These are phyloP conservation scores for Mucor irregularis DNA, from an alignment of 371 early-diverging fungal species.

Conservation along the genomic window DNA sequence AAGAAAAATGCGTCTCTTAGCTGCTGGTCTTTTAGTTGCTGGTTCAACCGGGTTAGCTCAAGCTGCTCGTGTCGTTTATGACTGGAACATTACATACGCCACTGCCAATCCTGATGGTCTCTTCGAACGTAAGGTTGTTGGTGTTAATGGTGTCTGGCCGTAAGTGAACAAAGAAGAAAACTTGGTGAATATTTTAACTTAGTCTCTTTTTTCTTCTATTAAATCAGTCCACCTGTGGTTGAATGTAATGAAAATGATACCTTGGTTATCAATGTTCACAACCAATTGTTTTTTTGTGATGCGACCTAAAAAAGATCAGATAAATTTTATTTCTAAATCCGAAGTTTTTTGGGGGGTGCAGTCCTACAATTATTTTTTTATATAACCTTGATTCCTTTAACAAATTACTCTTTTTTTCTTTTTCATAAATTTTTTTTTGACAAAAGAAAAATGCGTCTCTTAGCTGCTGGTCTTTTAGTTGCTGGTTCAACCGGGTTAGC, in stretches of 20 bases:
- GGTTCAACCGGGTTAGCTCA: slow-evolving; percentile 31
- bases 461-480: slow-evolving; percentile 24
- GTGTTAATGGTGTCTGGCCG: slow-evolving; percentile 78
- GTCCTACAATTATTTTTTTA: background rate
- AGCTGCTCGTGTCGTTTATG: slow-evolving; percentile 60
- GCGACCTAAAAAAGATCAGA: too few relatives aligned
- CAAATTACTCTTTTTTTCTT: slow-evolving; percentile 3
- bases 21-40: slow-evolving; percentile 23
- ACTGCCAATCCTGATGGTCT: slow-evolving; percentile 72
- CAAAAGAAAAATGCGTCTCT: slow-evolving; percentile 23
- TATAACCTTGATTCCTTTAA: slow-evolving; percentile 9
- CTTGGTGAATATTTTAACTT: background rate
- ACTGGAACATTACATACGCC: slow-evolving; percentile 78
- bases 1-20: slow-evolving; percentile 26
- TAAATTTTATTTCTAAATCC: background rate
- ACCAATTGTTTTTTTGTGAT: too few relatives aligned
- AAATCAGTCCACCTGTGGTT: slow-evolving; percentile 46
- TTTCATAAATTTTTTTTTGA: slow-evolving; percentile 7
- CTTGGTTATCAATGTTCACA: slow-evolving; percentile 61
- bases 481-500: slow-evolving; percentile 27
- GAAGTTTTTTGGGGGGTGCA: background rate
- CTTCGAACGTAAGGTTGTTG: slow-evolving; percentile 66
- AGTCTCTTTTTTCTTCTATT: background rate
- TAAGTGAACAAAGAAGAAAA: too few relatives aligned
- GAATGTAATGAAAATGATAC: slow-evolving; percentile 55